Evolutionary conservation across 345 rosid species (phyloP), one percentile per base, ranked within the genome.

Genomic region (Eutrema yunnanense): DNA sequence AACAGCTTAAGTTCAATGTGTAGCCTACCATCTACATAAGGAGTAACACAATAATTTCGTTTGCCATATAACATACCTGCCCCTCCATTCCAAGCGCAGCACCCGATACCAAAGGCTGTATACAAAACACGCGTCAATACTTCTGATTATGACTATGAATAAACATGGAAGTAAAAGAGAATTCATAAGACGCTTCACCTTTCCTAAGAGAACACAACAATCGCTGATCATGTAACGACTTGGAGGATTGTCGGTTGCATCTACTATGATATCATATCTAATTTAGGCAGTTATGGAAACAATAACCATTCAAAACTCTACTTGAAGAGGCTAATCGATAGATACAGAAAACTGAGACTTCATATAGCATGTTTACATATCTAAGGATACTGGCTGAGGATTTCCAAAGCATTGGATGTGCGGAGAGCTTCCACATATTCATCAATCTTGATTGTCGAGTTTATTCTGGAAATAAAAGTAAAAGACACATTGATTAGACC

Each of bases 71-170:
- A 10, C 36, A 56, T 84, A 90, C 98, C 96, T 93, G 99, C 57
- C 99, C 99, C 52, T 95, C 97, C 79, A 89, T 73, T 66, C 99
- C 99, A 60, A 95, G 73, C 6, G 97, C 99, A 81, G 99, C 99
- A 32, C 99, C 99, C 0, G 99, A 95, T 36, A 91, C 99, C 72
- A 95, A 85, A 80, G 99, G 97, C 99, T 95, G 83, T 81, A 77
- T 37, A 38, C 38, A 57, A 63, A 14, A 26, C 44, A 57, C 46
- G 14, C 38, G 49, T 50, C 16, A 51, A 67, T 19, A 65, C 34
- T 48, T 65, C 49, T 63, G 71, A 46, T 26, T n/a, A 55, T 19
- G 30, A 26, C 48, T 72, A 72, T 29, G 37, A 6, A 46, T 6
- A 63, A 62, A 62, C 12, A 33, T 51, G 19, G 47, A 6, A 37